Conservation (phyloP, 169 alveolate genomes). For the Eimeria tenella region DNA sequence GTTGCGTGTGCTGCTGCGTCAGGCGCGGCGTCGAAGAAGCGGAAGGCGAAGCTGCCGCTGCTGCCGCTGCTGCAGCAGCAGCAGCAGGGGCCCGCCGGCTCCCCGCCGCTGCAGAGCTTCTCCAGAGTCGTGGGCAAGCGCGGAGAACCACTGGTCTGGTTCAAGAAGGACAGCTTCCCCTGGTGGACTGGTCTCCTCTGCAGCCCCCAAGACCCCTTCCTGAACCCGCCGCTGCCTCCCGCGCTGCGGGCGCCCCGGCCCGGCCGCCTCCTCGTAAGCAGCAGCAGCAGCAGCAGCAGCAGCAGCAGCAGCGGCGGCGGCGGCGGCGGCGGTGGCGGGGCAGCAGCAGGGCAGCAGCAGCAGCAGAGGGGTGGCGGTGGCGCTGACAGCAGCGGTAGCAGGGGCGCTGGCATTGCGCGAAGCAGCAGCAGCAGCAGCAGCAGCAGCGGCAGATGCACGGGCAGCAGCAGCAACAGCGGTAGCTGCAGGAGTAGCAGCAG, state of each 20-base stretch:
- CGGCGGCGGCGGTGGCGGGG: not conserved
- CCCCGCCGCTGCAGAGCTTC: not conserved
- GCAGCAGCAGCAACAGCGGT: not conserved
- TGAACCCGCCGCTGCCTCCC: constrained; percentile 16
- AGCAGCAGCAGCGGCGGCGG: not conserved
- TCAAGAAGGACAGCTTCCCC: constrained; percentile 11
- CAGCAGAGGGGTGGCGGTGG: not conserved
- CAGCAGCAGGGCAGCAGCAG: not conserved
- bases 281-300: not conserved
- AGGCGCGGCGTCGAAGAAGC: not conserved
- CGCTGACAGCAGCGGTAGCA: not conserved
- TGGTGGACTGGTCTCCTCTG: constrained; percentile 67
- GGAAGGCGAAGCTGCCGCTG: not conserved
- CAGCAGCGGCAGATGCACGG: not conserved
- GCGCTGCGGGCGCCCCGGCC: not conserved
- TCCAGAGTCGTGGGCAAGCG: constrained; percentile 49
- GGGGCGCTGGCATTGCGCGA: not conserved
- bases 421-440: not conserved
- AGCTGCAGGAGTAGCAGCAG: not conserved
- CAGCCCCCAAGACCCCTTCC: constrained; percentile 8
- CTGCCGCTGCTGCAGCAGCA: constrained; percentile 23
- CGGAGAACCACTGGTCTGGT: constrained; percentile 30
- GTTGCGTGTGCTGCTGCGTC: no score
- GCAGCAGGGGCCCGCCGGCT: not conserved
- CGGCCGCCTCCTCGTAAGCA: not conserved